Evolutionary conservation across 176 grass and related monocot genomes (phyloP).

Genomic region (Phoenix roebelenii): DNA sequence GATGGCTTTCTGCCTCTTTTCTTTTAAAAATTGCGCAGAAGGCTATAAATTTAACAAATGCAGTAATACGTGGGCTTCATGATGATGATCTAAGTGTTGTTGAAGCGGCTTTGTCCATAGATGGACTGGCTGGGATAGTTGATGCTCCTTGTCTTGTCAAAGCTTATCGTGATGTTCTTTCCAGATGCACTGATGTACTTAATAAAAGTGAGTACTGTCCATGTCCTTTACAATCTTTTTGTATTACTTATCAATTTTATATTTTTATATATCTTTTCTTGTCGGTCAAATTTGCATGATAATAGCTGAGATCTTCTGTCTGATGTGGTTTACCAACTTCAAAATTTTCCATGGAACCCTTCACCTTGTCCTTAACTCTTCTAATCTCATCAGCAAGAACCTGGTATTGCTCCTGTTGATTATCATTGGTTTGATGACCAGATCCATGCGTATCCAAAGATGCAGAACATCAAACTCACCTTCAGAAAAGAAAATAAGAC

Average conservation of each 20-base stretch:
- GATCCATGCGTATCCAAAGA: no score
- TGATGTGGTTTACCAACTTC: no score
- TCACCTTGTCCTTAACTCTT: no score
- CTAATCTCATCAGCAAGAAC: no score
- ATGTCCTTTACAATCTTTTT: slow-evolving; percentile 16
- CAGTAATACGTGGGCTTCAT: slow-evolving; percentile 56
- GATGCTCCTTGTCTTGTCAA: slow-evolving; percentile 47
- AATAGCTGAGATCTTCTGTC: not conserved
- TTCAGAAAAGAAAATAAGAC: no score
- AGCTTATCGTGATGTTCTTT: slow-evolving; percentile 48
- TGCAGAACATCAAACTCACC: no score
- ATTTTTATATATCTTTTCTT: not conserved
- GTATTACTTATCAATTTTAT: not conserved
- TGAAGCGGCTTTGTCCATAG: slow-evolving; percentile 80
- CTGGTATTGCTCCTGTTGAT: no score
- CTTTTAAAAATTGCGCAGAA: slow-evolving; percentile 36
- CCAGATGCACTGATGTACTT: slow-evolving; percentile 54
- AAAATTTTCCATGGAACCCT: no score
- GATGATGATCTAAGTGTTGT: slow-evolving; percentile 91
- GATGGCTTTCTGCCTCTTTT: not conserved
- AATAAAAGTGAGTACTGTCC: slow-evolving; percentile 44
- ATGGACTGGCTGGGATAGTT: slow-evolving; percentile 49
- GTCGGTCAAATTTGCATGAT: not conserved
- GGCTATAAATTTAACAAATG: slow-evolving; percentile 57
- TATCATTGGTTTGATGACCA: no score